Base-by-base conservation (phyloP, 805 yeast species). In the Blastobotrys mokoenaii region DNA sequence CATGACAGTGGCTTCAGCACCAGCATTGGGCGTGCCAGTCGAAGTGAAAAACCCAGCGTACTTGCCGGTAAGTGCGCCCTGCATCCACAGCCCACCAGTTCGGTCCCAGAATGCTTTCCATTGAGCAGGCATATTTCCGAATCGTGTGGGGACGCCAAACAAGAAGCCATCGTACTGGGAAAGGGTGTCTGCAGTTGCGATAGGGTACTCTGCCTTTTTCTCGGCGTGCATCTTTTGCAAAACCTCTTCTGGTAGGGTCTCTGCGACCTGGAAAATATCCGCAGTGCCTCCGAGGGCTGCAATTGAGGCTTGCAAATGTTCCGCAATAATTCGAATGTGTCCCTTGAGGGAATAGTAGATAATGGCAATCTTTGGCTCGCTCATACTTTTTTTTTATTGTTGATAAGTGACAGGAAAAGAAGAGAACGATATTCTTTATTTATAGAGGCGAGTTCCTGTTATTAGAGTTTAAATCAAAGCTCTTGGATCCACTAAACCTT, bases 71-170 rank as follows among this genome's bases (percentile, higher is more conserved):
- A 82, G 71, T 16, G 76, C 76, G 51, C 90, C 89, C 32, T 62
- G 47, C 44, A 82, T 80, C 94, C 94, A 85, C 47, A 82, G 63
- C 14, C 77, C 78, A 47, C 93, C 93, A 34, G 93, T 83, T 40
- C 71, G 63, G 60, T 80, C 95, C 82, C 86, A 80, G 68, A 82
- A 85, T 2, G 82, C 62, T 53, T 76, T 73, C 76, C 82, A 79
- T 66, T 85, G 95, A 22, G 85, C 77, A 43, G 95, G 87, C 61
- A 74, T 66, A 60, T 70, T 74, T 56, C 95, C 94, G 61, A 62
- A 85, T 64, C 94, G 74, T 32, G 94, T 83, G 52, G 95, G 94
- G 48, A 84, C 63, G 53, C 95, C 95, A 55, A 85, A 79, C 51
- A 84, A 54, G 61, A 82, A 78, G 8, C 79, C 88, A 58, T 85